A percentile compares a stretch with the other conserved stretches of the same genome.
These are phyloP conservation scores for Exserohilum turcica DNA, from an alignment of 2,329 filamentous ascomycete species.

Conservation along the genomic window DNA sequence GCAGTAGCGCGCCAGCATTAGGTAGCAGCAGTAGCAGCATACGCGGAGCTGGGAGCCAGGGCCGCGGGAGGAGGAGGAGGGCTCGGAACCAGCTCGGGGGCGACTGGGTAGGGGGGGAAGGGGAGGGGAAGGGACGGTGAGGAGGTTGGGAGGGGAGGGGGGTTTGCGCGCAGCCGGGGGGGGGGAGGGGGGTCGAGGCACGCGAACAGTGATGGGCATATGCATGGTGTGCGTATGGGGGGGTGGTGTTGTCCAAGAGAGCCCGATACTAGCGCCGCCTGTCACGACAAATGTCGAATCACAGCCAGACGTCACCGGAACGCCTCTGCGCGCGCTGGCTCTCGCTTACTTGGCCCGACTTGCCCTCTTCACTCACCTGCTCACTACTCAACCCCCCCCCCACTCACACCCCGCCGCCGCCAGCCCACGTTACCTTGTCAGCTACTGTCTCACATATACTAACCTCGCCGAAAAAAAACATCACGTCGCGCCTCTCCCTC, in stretches of 20 bases:
- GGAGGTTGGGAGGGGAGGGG: neutral
- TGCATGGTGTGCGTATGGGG: conserved; percentile 1
- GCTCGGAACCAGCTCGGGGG: conserved; percentile 30
- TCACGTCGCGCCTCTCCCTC: conserved; percentile 19
- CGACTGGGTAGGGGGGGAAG: conserved; percentile 12
- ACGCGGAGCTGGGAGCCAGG: conserved; percentile 29
- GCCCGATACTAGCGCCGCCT: conserved; percentile 16
- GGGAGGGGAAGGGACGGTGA: neutral
- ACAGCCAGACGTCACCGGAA: neutral
- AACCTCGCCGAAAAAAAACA: conserved; percentile 1
- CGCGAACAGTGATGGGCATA: conserved; percentile 3
- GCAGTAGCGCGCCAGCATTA: too few relatives aligned
- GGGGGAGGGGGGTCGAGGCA: neutral
- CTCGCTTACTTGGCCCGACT: neutral
- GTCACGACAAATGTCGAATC: neutral
- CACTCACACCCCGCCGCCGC: conserved; percentile 7
- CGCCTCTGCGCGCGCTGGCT: neutral
- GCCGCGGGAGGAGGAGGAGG: conserved; percentile 28
- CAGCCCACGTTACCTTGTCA: conserved; percentile 1
- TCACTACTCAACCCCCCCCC: conserved; percentile 7
- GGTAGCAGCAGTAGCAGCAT: conserved; percentile 16
- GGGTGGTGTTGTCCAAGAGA: conserved; percentile 8
- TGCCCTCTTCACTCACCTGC: neutral
- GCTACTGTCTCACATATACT: conserved; percentile 24
- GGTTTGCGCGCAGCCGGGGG: too few relatives aligned